Evolutionary conservation across 2,329 filamentous ascomycete species (phyloP).

Genomic region (Nigrospora oryzae): DNA sequence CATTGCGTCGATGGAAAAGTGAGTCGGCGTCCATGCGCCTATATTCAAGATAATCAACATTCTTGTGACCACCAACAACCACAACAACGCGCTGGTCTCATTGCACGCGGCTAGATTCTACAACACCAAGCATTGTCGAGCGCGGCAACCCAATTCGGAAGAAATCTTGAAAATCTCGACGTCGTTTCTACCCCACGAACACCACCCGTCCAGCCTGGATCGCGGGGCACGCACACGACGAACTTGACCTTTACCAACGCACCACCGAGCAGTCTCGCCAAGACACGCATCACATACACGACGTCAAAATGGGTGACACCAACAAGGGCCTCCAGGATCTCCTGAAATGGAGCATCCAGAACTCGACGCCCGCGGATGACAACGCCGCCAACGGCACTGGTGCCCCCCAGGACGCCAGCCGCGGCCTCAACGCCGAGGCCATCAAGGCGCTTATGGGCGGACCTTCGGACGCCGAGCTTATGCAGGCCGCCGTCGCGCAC

Average conservation of each 20-base stretch:
- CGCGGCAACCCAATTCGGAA: background rate
- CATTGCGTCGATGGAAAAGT: too few relatives aligned
- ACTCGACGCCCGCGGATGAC: conserved; percentile 19
- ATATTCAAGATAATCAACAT: too few relatives aligned
- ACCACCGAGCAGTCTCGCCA: too few relatives aligned
- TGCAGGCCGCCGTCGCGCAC: conserved; percentile 75
- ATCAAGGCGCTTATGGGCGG: conserved; percentile 72
- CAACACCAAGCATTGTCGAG: too few relatives aligned
- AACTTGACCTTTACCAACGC: too few relatives aligned
- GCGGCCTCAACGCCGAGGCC: conserved; percentile 50
- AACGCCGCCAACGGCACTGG: conserved; percentile 9
- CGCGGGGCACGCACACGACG: too few relatives aligned
- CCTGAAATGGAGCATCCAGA: conserved; percentile 66
- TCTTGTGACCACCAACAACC: too few relatives aligned
- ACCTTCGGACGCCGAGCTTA: conserved; percentile 83
- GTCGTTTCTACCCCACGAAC: too few relatives aligned
- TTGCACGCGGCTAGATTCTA: too few relatives aligned
- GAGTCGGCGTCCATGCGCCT: too few relatives aligned
- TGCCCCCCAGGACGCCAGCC: conserved; percentile 17
- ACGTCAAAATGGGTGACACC: conserved; percentile 38
- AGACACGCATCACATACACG: background rate
- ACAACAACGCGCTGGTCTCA: too few relatives aligned
- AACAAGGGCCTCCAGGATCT: conserved; percentile 58
- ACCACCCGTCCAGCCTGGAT: too few relatives aligned
- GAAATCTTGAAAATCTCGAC: background rate